Evolutionary conservation across 176 grass and related monocot genomes (phyloP).

Genomic region (maize (Zea mays)): DNA sequence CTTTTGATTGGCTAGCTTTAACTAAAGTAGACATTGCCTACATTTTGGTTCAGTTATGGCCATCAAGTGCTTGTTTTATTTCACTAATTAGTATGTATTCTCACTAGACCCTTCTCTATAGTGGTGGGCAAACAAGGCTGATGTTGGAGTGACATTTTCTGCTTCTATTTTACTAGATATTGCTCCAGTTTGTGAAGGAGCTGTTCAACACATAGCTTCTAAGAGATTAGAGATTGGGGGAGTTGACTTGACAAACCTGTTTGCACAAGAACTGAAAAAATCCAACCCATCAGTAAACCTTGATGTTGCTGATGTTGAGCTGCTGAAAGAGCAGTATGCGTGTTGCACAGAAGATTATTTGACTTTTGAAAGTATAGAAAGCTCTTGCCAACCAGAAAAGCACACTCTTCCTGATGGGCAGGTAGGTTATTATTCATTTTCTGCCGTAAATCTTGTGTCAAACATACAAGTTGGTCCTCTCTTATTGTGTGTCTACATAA

Average conservation of each 20-base stretch:
- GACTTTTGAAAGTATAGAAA: conserved; percentile 65
- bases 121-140: background rate
- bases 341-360: conserved; percentile 71
- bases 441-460: conserved; percentile 16
- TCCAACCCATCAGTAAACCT: conserved; percentile 72
- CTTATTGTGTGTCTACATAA: background rate
- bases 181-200: conserved; percentile 93
- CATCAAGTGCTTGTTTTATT: conserved; percentile 29
- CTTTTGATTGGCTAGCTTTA: conserved; percentile 7
- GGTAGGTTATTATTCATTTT: conserved; percentile 49
- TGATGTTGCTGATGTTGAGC: conserved; percentile 84
- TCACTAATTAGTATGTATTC: background rate
- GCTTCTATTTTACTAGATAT: conserved; percentile 69
- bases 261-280: conserved; percentile 76
- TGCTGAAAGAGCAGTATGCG: conserved; percentile 85
- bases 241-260: conserved; percentile 88
- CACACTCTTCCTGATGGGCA: conserved; percentile 95
- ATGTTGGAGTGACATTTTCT: background rate
- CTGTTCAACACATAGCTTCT: conserved; percentile 80
- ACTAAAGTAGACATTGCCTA: background rate
- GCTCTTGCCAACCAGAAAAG: conserved; percentile 58
- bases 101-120: too few species aligned
- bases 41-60: background rate
- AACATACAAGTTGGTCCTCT: conserved; percentile 8
- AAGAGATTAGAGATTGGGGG: conserved; percentile 95